These are phyloP conservation scores for Ceratobasidium sp. DNA, from an alignment of 1,284 basidiomycete genomes.

Conservation along the genomic window DNA sequence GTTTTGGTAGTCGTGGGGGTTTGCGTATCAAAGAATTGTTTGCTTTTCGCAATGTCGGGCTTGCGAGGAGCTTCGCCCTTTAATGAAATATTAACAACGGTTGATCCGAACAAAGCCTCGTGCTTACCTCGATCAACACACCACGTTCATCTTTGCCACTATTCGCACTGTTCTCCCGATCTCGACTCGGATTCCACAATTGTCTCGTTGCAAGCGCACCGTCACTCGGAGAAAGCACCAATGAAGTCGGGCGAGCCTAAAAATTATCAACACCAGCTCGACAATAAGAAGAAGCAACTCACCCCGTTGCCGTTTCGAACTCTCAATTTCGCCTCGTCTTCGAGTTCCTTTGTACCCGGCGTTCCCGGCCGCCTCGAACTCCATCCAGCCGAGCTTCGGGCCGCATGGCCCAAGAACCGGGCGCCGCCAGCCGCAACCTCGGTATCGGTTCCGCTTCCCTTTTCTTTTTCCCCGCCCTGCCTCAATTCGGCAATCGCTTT, in stretches of 20 bases:
- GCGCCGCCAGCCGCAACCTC: slow-evolving; percentile 52
- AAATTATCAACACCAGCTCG: not conserved
- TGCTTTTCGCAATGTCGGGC: slow-evolving; percentile 47
- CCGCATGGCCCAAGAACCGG: slow-evolving; percentile 46
- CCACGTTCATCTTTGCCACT: slow-evolving; percentile 64
- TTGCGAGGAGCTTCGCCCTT: slow-evolving; percentile 62
- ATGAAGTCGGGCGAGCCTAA: slow-evolving; percentile 60
- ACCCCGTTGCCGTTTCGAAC: slow-evolving; percentile 14
- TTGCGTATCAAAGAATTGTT: slow-evolving; percentile 44
- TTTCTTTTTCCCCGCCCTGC: slow-evolving; percentile 54
- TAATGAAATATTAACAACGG: slow-evolving; percentile 18
- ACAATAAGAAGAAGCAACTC: slow-evolving; percentile 19
- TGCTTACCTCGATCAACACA: slow-evolving; percentile 74
- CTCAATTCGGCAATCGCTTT: slow-evolving; percentile 95
- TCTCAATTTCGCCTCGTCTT: slow-evolving; percentile 12
- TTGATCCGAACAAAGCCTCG: slow-evolving; percentile 16
- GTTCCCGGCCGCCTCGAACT: slow-evolving; percentile 39
- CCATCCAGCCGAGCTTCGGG: slow-evolving; percentile 24
- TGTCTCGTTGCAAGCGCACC: slow-evolving; percentile 63
- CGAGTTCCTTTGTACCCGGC: slow-evolving; percentile 6
- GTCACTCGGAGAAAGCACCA: slow-evolving; percentile 72
- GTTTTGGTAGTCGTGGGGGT: slow-evolving; percentile 46
- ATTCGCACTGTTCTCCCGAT: not conserved
- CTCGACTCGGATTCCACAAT: slow-evolving; percentile 27
- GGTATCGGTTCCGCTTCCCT: slow-evolving; percentile 14